Base-by-base conservation (phyloP, 495 filamentous ascomycete genomes). In the Hypomontagnella submonticulosa region DNA sequence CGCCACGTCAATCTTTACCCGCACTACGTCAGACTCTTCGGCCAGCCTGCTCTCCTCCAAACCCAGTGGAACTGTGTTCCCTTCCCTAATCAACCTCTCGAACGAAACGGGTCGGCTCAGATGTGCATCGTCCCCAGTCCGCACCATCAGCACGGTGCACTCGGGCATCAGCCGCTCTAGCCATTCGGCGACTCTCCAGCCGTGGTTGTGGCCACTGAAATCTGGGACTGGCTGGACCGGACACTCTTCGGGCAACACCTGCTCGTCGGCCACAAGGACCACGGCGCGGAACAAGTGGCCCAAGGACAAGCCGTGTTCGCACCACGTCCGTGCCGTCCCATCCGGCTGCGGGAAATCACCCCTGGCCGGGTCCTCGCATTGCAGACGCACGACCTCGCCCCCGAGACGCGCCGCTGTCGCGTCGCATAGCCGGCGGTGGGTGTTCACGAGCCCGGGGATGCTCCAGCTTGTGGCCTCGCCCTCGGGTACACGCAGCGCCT, bases 61-160 rank as follows among this genome's bases (percentile, higher is more conserved):
- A 48, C 36, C 59, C 54, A 52, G 42, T 40, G 63, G 51, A 33
- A 56, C 12, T 20, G 40, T 44, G 1, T 44, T 43, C 51, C 40
- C 38, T 56, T 44, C 40, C 34, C 54, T 54, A 46, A 66, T 16
- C 53, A 67, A 44, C 44, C 57, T 62, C 55, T 53, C 64, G 57
- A 67, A 67, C 30, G 64, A 67, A 33, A 67, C 46, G 41, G 64
- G 64, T 43, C 57, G 48, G 57, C 64, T 67, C 10, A 67, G 50
- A 61, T 67, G 64, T 49, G 57, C 64, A 44, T 67, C 64, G 57
- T 62, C 57, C 40, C 64, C 64, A 53, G 64, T 67, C 51, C 57
- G 64, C 50, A 67, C 64, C 64, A 67, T 67, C 55, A 67, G 36
- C 52, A 67, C 57, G 46, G 51, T 33, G 37, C 57, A 61, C 64